A percentile compares a stretch with the other conserved stretches of the same genome.
These are phyloP conservation scores for Aurantiochytrium sp. DNA, from an alignment of 108 stramenopile genomes.

Conservation along the genomic window DNA sequence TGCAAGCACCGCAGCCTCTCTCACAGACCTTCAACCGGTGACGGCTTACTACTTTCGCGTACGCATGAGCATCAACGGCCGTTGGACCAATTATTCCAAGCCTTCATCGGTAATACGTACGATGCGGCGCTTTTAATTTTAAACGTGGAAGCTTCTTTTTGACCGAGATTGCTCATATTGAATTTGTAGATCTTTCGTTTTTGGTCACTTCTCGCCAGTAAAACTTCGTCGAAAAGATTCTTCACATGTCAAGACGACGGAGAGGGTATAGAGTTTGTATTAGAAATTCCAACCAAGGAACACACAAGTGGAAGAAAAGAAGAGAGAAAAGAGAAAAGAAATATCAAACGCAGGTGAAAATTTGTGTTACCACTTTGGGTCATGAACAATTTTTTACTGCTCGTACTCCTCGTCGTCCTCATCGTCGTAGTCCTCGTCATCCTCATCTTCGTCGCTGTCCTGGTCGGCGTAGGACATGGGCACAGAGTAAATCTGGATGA, in stretches of 20 bases:
- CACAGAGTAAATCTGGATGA: slow-evolving; percentile 81
- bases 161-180: not conserved
- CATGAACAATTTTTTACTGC: too few relatives aligned
- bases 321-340: too few relatives aligned
- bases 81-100: not conserved
- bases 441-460: slow-evolving; percentile 73
- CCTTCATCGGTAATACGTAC: not conserved
- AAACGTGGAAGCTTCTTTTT: not conserved
- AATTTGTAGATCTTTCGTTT: not conserved
- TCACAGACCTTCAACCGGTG: not conserved
- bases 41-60: not conserved
- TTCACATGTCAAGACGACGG: too few relatives aligned
- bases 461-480: slow-evolving; percentile 72
- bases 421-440: slow-evolving; percentile 48
- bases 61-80: not conserved
- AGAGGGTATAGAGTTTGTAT: too few relatives aligned
- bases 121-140: not conserved
- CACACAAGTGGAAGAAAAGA: too few relatives aligned
- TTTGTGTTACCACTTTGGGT: too few relatives aligned
- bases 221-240: too few relatives aligned
- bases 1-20: not conserved
- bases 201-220: not conserved
- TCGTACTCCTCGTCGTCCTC: not conserved
- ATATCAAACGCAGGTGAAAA: too few relatives aligned
- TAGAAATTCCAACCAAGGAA: too few relatives aligned